These are phyloP conservation scores for Porcisia deanei DNA, from an alignment of 208 protist species.

Conservation along the genomic window DNA sequence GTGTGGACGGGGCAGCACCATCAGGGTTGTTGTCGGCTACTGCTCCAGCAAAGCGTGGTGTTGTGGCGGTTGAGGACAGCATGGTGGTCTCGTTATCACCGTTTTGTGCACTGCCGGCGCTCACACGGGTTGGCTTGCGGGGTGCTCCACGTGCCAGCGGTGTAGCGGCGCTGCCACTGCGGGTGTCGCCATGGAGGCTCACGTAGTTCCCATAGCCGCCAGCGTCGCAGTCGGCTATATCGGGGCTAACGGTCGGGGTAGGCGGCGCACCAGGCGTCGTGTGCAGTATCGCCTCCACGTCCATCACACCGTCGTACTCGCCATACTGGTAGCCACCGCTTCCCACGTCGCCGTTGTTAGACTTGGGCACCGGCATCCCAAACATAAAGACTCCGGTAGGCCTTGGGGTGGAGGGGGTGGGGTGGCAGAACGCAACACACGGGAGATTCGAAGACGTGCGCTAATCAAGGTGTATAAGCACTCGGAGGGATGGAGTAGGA, in stretches of 20 bases:
- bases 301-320: slow-evolving; percentile 30
- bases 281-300: slow-evolving; percentile 28
- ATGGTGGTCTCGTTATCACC: not conserved
- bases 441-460: too few species aligned
- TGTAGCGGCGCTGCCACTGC: not conserved
- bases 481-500: not conserved
- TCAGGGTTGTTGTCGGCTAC: not conserved
- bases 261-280: not conserved
- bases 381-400: not conserved
- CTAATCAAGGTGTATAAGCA: too few species aligned
- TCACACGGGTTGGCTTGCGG: slow-evolving; percentile 7
- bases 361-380: not conserved
- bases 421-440: too few species aligned
- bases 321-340: slow-evolving; percentile 19
- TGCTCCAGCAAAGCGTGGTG: not conserved
- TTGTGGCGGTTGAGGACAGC: not conserved
- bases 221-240: not conserved
- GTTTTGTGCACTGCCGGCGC: not conserved
- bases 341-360: slow-evolving; percentile 1
- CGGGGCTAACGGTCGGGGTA: slow-evolving; percentile 2
- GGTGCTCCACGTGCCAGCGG: slow-evolving; percentile 1
- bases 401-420: too few species aligned
- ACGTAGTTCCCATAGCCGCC: slow-evolving; percentile 5
- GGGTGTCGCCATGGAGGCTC: not conserved
- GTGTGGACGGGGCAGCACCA: not conserved